A percentile compares a stretch with the other conserved stretches of the same genome.
phyloP scores from a whole-genome alignment of 805 yeast species.

The Zygoascus biomembranicola region DNA sequence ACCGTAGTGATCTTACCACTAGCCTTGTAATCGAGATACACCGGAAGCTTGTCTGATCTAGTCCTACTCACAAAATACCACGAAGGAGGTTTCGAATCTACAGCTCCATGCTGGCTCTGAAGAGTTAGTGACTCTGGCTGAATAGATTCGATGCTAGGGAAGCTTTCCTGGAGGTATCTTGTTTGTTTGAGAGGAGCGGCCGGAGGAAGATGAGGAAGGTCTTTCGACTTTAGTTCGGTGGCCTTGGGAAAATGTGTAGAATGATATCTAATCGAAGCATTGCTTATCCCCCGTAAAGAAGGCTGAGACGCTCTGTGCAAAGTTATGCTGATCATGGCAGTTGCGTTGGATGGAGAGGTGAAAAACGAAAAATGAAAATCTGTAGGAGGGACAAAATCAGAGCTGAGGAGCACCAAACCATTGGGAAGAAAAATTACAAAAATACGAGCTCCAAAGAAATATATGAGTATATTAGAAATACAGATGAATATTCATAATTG shows the following conservation, averaged over 20 bases:
- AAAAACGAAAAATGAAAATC: no score
- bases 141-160: conserved; percentile 2
- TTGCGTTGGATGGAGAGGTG: no score
- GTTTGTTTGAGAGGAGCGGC: neutral
- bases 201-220: conserved; percentile 5
- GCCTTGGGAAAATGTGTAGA: neutral
- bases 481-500: no score
- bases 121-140: neutral
- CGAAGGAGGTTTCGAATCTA: neutral
- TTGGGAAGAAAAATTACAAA: no score
- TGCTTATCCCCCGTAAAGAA: no score
- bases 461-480: no score
- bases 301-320: no score
- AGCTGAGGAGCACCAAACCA: no score
- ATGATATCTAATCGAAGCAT: neutral
- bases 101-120: neutral
- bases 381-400: no score
- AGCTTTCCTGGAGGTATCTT: neutral
- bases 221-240: conserved; percentile 1
- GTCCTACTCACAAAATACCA: conserved; percentile 16
- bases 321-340: no score
- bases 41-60: conserved; percentile 61
- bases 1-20: conserved; percentile 62
- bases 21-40: conserved; percentile 60
- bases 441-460: no score